Percentiles rank a stretch among this genome's conserved stretches.
Evolutionary conservation across 345 rosid genomes (phyloP).

Genomic region (Melaleuca alternifolia): DNA sequence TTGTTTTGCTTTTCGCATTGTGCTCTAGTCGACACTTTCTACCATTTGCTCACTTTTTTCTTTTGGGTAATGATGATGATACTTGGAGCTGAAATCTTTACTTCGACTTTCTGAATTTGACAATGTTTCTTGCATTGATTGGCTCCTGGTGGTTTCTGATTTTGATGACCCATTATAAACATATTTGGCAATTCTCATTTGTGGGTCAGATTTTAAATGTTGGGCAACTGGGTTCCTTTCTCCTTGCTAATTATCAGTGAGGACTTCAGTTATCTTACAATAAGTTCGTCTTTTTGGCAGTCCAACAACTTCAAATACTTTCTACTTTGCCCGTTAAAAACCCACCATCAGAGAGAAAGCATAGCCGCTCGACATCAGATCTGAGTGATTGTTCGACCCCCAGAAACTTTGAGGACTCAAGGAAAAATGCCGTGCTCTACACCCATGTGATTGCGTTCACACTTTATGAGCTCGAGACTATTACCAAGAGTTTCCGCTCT

Average conservation of each 20-base stretch:
- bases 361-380: slow-evolving; percentile 74
- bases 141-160: background rate
- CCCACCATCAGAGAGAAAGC: slow-evolving; percentile 36
- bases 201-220: background rate
- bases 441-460: slow-evolving; percentile 79
- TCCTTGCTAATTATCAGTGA: background rate
- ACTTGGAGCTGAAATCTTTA: background rate
- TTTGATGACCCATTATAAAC: background rate
- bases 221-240: background rate
- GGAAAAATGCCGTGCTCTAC: slow-evolving; percentile 57
- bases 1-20: background rate
- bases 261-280: background rate
- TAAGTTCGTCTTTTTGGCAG: slow-evolving; percentile 24
- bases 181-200: background rate
- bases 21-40: background rate
- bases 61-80: background rate
- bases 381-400: slow-evolving; percentile 80
- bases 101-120: background rate
- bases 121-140: background rate
- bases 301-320: slow-evolving; percentile 53
- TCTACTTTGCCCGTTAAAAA: slow-evolving; percentile 29
- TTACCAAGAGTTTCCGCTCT: slow-evolving; percentile 94
- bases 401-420: slow-evolving; percentile 48
- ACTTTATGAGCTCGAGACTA: slow-evolving; percentile 83
- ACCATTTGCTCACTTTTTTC: background rate